Percentiles rank a stretch among this genome's conserved stretches.
Conservation (phyloP, 139 green algal species). For the Chlorella vulgaris region DNA sequence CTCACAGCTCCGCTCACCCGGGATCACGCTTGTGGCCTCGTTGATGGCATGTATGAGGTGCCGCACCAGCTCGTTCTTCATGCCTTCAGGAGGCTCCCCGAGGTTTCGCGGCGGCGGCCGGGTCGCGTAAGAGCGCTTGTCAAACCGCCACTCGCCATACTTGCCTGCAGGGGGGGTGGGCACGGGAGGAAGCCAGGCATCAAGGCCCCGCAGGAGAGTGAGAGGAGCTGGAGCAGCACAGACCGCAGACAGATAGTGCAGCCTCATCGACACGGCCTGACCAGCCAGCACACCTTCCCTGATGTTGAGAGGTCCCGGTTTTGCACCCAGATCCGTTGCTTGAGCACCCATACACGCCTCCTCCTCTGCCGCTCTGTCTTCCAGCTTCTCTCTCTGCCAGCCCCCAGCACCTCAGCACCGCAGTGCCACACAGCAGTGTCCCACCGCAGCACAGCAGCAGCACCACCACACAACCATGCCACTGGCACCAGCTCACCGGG, state of each 20-base stretch:
- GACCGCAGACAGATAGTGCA: neutral
- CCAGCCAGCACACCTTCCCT: neutral
- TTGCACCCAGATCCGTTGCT: too few species aligned
- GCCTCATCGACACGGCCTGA: neutral
- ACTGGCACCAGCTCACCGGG: too few species aligned
- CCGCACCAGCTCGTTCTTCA: slow-evolving; percentile 82
- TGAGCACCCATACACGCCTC: too few species aligned
- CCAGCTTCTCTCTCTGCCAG: too few species aligned
- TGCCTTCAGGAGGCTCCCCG: slow-evolving; percentile 62
- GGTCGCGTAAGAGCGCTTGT: slow-evolving; percentile 88
- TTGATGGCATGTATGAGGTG: slow-evolving; percentile 63
- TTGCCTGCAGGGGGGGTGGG: slow-evolving; percentile 59
- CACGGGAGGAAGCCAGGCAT: neutral
- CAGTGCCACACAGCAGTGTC: too few species aligned
- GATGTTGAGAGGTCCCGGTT: too few species aligned
- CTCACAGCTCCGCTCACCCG: slow-evolving; percentile 1
- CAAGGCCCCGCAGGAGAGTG: too few species aligned
- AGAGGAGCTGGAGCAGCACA: too few species aligned
- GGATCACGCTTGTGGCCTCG: slow-evolving; percentile 44
- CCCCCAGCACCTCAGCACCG: too few species aligned
- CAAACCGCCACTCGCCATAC: slow-evolving; percentile 92
- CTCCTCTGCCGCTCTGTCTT: too few species aligned
- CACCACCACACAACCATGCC: too few species aligned
- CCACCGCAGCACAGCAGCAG: too few species aligned
- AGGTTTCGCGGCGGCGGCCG: slow-evolving; percentile 71